Evolutionary conservation across 2,329 filamentous ascomycete genomes (phyloP).

Genomic region (Fonsecaea pedrosoi): DNA sequence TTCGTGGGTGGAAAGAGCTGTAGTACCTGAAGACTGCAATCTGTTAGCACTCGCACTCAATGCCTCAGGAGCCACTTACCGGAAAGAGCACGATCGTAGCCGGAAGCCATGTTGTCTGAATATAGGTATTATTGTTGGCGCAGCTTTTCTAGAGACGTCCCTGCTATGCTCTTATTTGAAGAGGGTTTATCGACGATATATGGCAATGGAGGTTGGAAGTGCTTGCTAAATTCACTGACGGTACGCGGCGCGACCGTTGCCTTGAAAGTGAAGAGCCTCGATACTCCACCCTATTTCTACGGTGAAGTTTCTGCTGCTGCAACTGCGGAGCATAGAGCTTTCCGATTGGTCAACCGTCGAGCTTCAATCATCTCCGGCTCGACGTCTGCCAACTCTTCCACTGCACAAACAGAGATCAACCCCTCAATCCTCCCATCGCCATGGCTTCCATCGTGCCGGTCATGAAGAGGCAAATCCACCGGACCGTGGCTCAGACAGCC

Average conservation of each 20-base stretch:
- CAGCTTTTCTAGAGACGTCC: background rate
- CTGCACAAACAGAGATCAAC: background rate
- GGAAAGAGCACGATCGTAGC: slow-evolving; percentile 98
- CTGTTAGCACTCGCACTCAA: slow-evolving; percentile 29
- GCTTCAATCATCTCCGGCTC: slow-evolving; percentile 24
- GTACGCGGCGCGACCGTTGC: slow-evolving; percentile 28
- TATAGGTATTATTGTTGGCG: background rate
- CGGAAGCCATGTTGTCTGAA: slow-evolving; percentile 73
- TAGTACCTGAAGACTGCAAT: slow-evolving; percentile 45
- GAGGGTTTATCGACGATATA: background rate
- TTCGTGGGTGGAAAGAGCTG: slow-evolving; percentile 9
- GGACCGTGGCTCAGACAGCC: slow-evolving; percentile 64
- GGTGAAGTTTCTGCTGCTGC: slow-evolving; percentile 5
- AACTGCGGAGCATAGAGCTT: slow-evolving; percentile 15
- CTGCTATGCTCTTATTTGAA: background rate
- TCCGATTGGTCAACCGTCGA: slow-evolving; percentile 20
- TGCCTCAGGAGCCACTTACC: slow-evolving; percentile 65
- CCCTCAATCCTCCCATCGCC: background rate
- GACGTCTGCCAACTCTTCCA: slow-evolving; percentile 11
- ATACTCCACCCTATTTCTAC: slow-evolving; percentile 18
- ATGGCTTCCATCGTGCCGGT: slow-evolving; percentile 33
- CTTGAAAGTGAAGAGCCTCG: slow-evolving; percentile 18
- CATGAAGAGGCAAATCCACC: slow-evolving; percentile 25
- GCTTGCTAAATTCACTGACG: slow-evolving; percentile 10
- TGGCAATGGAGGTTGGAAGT: slow-evolving; percentile 10